phyloP scores from a whole-genome alignment of 2,329 filamentous ascomycete genomes.

The Calonectria fujianensis region DNA sequence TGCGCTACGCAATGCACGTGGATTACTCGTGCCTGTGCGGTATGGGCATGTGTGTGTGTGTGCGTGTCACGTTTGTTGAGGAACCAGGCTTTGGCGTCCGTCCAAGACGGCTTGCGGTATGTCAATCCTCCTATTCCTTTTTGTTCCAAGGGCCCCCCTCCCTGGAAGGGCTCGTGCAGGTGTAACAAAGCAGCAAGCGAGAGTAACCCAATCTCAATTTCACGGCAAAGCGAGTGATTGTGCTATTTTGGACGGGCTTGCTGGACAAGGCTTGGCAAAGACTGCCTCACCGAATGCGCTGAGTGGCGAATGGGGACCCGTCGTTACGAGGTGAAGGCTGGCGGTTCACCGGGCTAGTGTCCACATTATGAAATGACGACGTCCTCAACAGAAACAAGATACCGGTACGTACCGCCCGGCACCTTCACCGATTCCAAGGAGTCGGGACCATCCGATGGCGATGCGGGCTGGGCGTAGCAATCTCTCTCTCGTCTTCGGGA shows the following conservation, averaged over 20 bases:
- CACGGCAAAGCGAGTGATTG: slow-evolving; percentile 25
- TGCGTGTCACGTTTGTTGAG: slow-evolving; percentile 8
- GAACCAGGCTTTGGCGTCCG: slow-evolving; percentile 6
- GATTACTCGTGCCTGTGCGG: slow-evolving; percentile 22
- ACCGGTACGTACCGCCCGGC: slow-evolving; percentile 32
- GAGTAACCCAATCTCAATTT: slow-evolving; percentile 30
- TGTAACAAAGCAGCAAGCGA: slow-evolving; percentile 9
- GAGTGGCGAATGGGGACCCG: slow-evolving; percentile 14
- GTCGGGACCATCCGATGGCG: slow-evolving; percentile 27
- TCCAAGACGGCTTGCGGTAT: neutral
- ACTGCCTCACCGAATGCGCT: slow-evolving; percentile 30
- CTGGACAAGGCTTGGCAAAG: neutral
- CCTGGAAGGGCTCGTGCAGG: slow-evolving; percentile 7
- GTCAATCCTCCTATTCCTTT: slow-evolving; percentile 10
- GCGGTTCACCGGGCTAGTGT: slow-evolving; percentile 33
- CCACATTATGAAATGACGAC: slow-evolving; percentile 19
- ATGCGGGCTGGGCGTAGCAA: neutral
- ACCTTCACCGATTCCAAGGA: slow-evolving; percentile 21
- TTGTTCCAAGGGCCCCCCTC: neutral
- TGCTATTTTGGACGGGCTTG: slow-evolving; percentile 50
- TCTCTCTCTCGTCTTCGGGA: slow-evolving; percentile 23
- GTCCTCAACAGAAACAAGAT: slow-evolving; percentile 38
- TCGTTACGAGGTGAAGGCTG: slow-evolving; percentile 31
- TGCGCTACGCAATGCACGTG: neutral
- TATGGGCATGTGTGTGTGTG: neutral